These are phyloP conservation scores for Amaranthus hypochondriacus DNA, from an alignment of 148 eudicot species.

Conservation along the genomic window DNA sequence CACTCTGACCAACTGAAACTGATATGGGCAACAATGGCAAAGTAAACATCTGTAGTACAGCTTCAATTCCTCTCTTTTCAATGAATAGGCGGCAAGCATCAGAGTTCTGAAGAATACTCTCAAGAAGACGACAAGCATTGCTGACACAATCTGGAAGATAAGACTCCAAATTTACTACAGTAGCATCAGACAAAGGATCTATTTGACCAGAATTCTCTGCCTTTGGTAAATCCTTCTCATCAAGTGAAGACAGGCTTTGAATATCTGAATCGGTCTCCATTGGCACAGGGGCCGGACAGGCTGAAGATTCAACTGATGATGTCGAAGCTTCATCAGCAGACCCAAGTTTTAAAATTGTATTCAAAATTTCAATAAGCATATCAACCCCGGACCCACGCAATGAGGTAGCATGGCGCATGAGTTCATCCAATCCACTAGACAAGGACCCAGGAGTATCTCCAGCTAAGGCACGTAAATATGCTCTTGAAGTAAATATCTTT, in stretches of 20 bases:
- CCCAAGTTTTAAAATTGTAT: constrained; percentile 60
- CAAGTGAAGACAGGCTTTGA: constrained; percentile 30
- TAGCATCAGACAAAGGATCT: constrained; percentile 49
- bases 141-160: constrained; percentile 81
- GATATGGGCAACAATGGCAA: constrained; percentile 76
- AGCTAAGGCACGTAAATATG: constrained; percentile 70
- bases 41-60: constrained; percentile 70
- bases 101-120: constrained; percentile 83
- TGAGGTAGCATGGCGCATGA: constrained; percentile 86
- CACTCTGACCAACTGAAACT: constrained; percentile 77
- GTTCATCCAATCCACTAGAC: constrained; percentile 94
- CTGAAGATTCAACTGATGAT: constrained; percentile 36
- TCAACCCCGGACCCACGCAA: constrained; percentile 90
- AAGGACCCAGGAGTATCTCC: constrained; percentile 80
- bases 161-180: constrained; percentile 44
- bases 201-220: constrained; percentile 40
- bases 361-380: constrained; percentile 84
- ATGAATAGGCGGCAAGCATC: constrained; percentile 86
- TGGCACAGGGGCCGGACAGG: constrained; percentile 53
- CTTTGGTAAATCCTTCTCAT: constrained; percentile 37
- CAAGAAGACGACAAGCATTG: constrained; percentile 91
- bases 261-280: constrained; percentile 85
- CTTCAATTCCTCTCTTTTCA: constrained; percentile 88
- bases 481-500: constrained; percentile 81
- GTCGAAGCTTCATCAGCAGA: constrained; percentile 49